Evolutionary conservation across 331 rosid species (phyloP).

Genomic region (Rosa hybrid): DNA sequence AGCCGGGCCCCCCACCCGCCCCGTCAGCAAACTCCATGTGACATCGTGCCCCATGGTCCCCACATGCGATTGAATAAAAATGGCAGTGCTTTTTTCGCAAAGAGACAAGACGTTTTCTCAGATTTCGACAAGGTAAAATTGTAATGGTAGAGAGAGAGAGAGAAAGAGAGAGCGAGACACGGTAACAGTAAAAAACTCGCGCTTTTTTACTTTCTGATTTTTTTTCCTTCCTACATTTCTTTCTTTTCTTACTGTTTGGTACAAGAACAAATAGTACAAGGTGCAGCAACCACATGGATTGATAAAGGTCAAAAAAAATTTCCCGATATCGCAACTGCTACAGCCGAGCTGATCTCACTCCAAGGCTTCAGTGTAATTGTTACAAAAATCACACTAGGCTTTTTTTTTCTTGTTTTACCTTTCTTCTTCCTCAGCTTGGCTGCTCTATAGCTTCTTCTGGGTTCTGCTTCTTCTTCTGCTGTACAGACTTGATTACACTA

Average conservation of each 20-base stretch:
- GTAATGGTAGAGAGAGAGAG: too few relatives aligned
- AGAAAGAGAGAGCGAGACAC: background rate
- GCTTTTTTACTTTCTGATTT: conserved; percentile 34
- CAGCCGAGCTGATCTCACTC: conserved; percentile 20
- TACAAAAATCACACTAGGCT: conserved; percentile 12
- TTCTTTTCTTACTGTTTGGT: conserved; percentile 37
- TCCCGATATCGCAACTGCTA: conserved; percentile 20
- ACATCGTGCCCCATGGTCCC: conserved; percentile 37
- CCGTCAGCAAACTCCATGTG: conserved; percentile 76
- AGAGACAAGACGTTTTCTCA: too few relatives aligned
- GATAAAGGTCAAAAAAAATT: conserved; percentile 23
- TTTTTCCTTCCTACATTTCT: conserved; percentile 41
- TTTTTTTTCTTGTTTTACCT: conserved; percentile 13
- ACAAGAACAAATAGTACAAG: conserved; percentile 21
- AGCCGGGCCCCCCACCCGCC: conserved; percentile 42
- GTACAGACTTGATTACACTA: conserved; percentile 55
- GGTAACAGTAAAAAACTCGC: conserved; percentile 20
- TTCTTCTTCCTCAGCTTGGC: conserved; percentile 9
- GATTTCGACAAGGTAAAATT: too few relatives aligned
- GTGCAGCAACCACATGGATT: conserved; percentile 30
- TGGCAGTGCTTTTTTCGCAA: conserved; percentile 14
- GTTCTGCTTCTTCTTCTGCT: conserved; percentile 38
- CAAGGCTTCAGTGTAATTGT: conserved; percentile 17
- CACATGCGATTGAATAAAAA: background rate
- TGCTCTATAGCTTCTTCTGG: background rate